Conservation (phyloP, 176 grass and related monocot genomes). For the Elaeis guineensis region DNA sequence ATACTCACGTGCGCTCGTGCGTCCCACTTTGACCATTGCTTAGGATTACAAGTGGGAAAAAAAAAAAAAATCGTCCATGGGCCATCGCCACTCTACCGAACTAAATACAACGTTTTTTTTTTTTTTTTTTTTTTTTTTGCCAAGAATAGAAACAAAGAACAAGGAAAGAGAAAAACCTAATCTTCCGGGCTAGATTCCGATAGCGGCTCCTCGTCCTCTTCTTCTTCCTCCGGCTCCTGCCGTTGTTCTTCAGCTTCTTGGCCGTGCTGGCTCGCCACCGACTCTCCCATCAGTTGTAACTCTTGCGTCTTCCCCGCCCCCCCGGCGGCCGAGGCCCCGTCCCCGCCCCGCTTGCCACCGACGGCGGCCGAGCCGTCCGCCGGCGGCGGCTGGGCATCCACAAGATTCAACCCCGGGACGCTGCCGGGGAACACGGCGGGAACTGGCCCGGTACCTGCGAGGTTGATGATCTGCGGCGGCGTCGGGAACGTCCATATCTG, state of each 20-base stretch:
- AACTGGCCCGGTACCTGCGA: conserved; percentile 29
- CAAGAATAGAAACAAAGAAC: not conserved
- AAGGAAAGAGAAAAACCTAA: conserved; percentile 14
- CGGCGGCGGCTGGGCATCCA: not conserved
- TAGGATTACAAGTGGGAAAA: no score
- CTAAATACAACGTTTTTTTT: no score
- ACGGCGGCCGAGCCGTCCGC: not conserved
- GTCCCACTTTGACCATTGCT: no score
- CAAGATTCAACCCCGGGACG: no score
- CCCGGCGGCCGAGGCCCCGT: no score
- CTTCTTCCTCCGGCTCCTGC: conserved; percentile 18
- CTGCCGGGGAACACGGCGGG: conserved; percentile 9
- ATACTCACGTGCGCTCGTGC: not conserved
- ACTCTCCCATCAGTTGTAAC: no score
- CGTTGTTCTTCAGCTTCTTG: no score
- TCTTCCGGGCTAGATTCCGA: conserved; percentile 45
- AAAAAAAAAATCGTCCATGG: not conserved
- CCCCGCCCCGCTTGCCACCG: not conserved
- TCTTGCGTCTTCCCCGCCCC: no score
- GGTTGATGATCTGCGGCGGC: conserved; percentile 44
- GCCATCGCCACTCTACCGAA: no score
- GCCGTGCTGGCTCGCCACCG: no score
- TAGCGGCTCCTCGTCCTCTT: conserved; percentile 27
- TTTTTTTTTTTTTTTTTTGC: no score
- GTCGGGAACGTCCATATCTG: conserved; percentile 47